Percentiles rank a stretch among this genome's conserved stretches.
phyloP scores from a whole-genome alignment of 2,329 filamentous ascomycete genomes.

The Juglanconis sp. region DNA sequence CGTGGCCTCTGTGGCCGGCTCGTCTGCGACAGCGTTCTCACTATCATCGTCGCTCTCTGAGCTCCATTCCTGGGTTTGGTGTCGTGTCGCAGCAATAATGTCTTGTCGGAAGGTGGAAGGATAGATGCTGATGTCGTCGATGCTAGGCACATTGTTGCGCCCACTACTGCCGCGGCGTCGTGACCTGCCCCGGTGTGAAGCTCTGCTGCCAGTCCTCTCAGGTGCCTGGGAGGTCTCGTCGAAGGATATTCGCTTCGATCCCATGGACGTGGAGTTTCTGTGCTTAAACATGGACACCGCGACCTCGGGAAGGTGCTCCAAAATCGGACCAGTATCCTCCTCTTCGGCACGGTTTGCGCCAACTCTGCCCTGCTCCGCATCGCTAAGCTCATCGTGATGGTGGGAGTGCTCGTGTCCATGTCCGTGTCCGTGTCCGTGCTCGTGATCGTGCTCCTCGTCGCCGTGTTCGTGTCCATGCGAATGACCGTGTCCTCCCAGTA shows the following conservation, averaged over 20 bases:
- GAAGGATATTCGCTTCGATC: conserved; percentile 18
- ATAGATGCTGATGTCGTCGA: conserved; percentile 78
- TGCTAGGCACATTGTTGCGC: conserved; percentile 59
- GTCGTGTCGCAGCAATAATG: conserved; percentile 79
- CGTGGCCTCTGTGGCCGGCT: conserved; percentile 35
- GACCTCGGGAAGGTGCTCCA: conserved; percentile 62
- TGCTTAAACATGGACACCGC: conserved; percentile 48
- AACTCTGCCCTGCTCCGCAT: conserved; percentile 51
- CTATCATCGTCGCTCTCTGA: conserved; percentile 14
- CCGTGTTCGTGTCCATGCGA: conserved; percentile 62
- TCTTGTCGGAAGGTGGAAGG: conserved; percentile 88
- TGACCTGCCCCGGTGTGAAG: conserved; percentile 35
- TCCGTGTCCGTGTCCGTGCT: conserved; percentile 38
- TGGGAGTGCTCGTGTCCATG: conserved; percentile 35
- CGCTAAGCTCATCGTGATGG: conserved; percentile 32
- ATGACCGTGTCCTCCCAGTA: conserved; percentile 93
- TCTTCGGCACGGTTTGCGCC: conserved; percentile 40
- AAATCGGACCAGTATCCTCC: conserved; percentile 58
- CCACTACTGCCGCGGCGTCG: conserved; percentile 45
- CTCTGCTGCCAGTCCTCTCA: conserved; percentile 23
- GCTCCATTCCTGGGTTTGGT: conserved; percentile 45
- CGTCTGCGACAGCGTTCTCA: conserved; percentile 22
- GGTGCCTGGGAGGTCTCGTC: conserved; percentile 28
- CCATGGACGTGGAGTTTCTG: conserved; percentile 21
- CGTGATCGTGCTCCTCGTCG: conserved; percentile 50